These are phyloP conservation scores for Canna indica DNA, from an alignment of 176 grass and related monocot genomes.

Conservation along the genomic window DNA sequence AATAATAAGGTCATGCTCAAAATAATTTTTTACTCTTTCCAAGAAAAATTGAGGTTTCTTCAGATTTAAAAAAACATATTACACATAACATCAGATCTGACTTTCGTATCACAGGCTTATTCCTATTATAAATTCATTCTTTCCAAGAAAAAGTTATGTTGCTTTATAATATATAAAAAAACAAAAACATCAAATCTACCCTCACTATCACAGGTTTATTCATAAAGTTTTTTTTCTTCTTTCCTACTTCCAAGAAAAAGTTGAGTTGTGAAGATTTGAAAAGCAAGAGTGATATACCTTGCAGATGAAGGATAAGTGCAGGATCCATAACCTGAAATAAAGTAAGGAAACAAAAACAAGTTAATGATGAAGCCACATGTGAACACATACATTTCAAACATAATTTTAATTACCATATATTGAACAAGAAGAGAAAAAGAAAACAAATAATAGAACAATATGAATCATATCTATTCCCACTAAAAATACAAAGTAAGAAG, in stretches of 20 bases:
- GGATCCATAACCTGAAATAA: constrained; percentile 14
- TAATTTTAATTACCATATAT: background rate
- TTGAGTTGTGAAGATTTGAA: background rate
- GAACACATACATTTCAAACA: background rate
- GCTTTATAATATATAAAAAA: background rate
- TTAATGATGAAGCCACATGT: background rate
- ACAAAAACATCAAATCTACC: no score
- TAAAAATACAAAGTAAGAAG: no score
- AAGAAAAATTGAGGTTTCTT: background rate
- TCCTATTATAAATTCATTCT: no score
- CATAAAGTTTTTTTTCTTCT: background rate
- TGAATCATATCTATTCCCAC: no score
- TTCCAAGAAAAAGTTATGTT: no score
- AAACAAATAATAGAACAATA: no score
- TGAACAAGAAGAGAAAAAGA: no score
- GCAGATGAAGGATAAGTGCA: constrained; percentile 21
- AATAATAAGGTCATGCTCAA: no score
- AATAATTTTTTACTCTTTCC: background rate
- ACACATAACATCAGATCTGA: no score
- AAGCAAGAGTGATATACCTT: constrained; percentile 1
- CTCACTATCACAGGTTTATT: no score
- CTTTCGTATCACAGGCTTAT: no score
- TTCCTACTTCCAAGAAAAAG: background rate
- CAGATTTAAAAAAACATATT: no score
- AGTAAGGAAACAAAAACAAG: background rate